Conservation (phyloP, 2,329 filamentous ascomycete species). For the Apiospora hydei region DNA sequence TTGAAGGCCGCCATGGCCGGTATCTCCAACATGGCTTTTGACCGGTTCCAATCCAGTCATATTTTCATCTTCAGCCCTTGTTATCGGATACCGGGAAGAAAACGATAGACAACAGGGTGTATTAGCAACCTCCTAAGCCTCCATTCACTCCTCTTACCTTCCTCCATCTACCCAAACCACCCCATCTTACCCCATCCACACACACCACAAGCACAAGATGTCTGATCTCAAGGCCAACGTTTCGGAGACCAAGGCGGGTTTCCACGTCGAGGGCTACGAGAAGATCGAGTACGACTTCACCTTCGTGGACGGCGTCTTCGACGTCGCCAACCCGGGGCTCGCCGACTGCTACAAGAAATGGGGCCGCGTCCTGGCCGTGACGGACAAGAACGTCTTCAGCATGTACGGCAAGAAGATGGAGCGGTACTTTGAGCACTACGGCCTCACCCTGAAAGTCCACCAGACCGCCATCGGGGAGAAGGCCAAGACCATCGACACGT, state of each 20-base stretch:
- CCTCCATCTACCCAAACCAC: neutral
- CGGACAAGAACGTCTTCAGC: slow-evolving; percentile 75
- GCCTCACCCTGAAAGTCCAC: slow-evolving; percentile 69
- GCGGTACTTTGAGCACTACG: slow-evolving; percentile 71
- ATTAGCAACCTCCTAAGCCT: neutral
- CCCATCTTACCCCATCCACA: neutral
- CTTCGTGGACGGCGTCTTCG: slow-evolving; percentile 74
- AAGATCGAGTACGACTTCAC: slow-evolving; percentile 80
- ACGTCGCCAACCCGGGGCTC: slow-evolving; percentile 65
- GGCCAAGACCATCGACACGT: slow-evolving; percentile 75
- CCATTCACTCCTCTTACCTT: neutral
- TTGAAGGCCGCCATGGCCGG: neutral
- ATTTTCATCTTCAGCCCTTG: neutral
- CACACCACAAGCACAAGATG: slow-evolving; percentile 50
- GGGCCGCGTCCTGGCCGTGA: slow-evolving; percentile 71
- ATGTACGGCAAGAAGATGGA: slow-evolving; percentile 72
- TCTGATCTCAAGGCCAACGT: slow-evolving; percentile 75
- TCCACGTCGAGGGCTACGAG: slow-evolving; percentile 76
- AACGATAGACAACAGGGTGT: neutral
- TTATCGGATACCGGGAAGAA: neutral
- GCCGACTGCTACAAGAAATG: slow-evolving; percentile 71
- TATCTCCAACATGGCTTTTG: neutral
- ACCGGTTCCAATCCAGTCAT: neutral
- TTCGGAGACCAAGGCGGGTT: slow-evolving; percentile 67
- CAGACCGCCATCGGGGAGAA: slow-evolving; percentile 80